phyloP scores from a whole-genome alignment of 257 asterid genomes.

The Nicotiana otophora region DNA sequence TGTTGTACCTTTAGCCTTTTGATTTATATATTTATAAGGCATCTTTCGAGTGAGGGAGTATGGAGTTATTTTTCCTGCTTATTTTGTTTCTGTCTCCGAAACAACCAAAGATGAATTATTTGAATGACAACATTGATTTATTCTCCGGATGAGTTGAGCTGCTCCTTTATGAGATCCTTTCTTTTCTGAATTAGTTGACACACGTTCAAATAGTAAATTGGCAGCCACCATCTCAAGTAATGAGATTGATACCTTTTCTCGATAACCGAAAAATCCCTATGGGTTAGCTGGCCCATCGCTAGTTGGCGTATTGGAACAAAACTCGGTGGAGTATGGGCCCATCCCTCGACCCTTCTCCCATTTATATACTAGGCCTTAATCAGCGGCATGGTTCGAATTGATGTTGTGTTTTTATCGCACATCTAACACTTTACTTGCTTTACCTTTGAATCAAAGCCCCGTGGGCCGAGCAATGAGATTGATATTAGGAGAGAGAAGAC shows the following conservation, averaged over 20 bases:
- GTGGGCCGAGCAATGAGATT: not conserved
- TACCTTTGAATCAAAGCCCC: not conserved
- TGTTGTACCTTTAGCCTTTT: not conserved
- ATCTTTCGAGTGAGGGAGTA: not conserved
- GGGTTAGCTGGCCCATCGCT: not conserved
- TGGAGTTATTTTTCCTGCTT: not conserved
- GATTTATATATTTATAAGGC: not conserved
- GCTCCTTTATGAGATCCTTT: not conserved
- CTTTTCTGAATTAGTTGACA: not conserved
- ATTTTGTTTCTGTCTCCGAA: not conserved
- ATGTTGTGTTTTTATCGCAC: not conserved
- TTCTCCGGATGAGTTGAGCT: not conserved
- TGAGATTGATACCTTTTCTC: not conserved
- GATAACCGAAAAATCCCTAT: not conserved
- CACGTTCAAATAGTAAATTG: not conserved
- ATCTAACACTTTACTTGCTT: not conserved
- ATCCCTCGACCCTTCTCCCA: not conserved
- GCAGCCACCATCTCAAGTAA: not conserved
- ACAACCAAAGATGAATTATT: not conserved
- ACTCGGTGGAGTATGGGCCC: not conserved
- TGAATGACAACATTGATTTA: not conserved
- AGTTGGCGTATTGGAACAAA: not conserved
- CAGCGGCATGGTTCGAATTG: not conserved
- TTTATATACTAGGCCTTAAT: not conserved
- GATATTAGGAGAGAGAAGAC: not conserved